A percentile compares a stretch with the other conserved stretches of the same genome.
phyloP scores from a whole-genome alignment of 1,284 basidiomycete genomes.

The Phlebopus sp. region DNA sequence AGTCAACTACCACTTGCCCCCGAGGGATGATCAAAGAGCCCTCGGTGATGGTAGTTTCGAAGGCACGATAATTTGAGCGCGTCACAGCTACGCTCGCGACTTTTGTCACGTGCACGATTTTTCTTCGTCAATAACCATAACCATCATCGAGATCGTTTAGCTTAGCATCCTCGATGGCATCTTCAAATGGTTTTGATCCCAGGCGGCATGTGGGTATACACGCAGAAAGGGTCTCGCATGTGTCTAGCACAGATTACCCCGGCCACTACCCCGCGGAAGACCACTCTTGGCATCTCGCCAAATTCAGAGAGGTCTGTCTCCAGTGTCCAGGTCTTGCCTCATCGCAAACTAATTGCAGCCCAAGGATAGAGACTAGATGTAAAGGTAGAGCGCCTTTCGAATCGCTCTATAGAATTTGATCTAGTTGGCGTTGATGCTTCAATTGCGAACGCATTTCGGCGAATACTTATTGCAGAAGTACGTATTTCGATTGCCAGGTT shows the following conservation, averaged over 20 bases:
- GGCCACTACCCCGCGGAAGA: constrained; percentile 84
- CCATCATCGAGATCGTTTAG: too few relatives aligned
- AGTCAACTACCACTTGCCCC: too few relatives aligned
- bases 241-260: constrained; percentile 80
- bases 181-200: constrained; percentile 21
- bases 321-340: not conserved
- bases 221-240: constrained; percentile 76
- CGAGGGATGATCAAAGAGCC: too few relatives aligned
- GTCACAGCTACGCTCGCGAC: too few relatives aligned
- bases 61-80: too few relatives aligned
- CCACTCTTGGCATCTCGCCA: constrained; percentile 75
- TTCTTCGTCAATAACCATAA: not conserved
- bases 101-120: not conserved
- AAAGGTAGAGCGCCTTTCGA: constrained; percentile 74
- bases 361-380: constrained; percentile 68
- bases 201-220: constrained; percentile 56
- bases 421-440: constrained; percentile 94
- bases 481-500: constrained; percentile 19
- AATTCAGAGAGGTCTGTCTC: constrained; percentile 72
- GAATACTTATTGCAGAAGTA: constrained; percentile 94
- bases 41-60: too few relatives aligned
- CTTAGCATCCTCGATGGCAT: too few relatives aligned
- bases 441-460: constrained; percentile 91
- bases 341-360: constrained; percentile 9
- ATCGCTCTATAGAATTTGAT: constrained; percentile 90